phyloP scores from a whole-genome alignment of 345 rosid genomes.

The Eucalyptus polyanthemos region DNA sequence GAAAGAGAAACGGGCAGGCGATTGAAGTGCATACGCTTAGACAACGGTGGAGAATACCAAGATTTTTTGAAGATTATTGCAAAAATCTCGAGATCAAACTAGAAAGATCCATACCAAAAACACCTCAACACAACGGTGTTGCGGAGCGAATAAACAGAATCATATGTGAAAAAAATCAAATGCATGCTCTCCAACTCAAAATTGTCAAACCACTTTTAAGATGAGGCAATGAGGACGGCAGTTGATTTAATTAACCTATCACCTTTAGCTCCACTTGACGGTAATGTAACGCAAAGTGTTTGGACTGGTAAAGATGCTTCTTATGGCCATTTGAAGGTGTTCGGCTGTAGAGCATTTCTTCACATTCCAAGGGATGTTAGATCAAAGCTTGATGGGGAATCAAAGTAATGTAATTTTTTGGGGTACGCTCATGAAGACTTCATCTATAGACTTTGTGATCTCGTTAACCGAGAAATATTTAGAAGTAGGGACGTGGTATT shows the following conservation, averaged over 20 bases:
- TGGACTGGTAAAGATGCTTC: background rate
- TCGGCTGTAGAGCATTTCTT: fast-evolving
- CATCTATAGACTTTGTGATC: background rate
- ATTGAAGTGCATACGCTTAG: background rate
- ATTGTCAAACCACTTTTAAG: background rate
- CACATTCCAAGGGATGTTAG: background rate
- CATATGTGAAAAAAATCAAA: background rate
- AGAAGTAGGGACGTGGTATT: fast-evolving
- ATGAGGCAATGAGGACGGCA: background rate
- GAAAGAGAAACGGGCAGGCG: background rate
- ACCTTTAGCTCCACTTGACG: background rate
- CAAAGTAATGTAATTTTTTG: background rate
- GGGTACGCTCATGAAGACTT: background rate
- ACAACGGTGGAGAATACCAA: background rate
- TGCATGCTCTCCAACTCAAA: background rate
- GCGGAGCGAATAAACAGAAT: background rate
- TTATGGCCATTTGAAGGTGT: background rate
- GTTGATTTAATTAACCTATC: background rate
- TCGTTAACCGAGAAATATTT: no score
- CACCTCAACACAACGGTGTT: background rate
- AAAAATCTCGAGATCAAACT: background rate
- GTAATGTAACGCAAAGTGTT: background rate
- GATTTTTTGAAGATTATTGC: background rate
- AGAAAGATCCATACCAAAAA: background rate
- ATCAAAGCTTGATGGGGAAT: background rate